Evolutionary conservation across 2,329 filamentous ascomycete genomes (phyloP), one percentile per base, ranked within the genome.

Genomic region (Fusarium protoensiforme): DNA sequence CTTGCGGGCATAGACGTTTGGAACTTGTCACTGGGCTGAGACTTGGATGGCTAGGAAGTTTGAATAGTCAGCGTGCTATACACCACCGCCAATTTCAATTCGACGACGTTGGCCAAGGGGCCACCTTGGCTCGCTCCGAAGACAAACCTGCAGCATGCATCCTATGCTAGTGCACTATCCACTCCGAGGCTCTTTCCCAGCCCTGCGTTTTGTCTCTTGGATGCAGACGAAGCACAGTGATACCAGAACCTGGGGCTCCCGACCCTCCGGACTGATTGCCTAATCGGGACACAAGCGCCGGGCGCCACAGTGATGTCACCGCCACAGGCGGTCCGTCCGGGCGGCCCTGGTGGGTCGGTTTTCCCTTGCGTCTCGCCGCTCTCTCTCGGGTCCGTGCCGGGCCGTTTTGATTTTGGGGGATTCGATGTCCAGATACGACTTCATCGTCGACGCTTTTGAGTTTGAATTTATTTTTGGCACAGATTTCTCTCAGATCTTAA

Each of bases 371-470:
- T 60, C 43, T 48, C 43, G 58, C 59, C 57, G 67, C 43, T 51
- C 60, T 58, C 54, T 57, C 27, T 69, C 73, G 66, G 75, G 63
- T 65, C 68, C 73, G 75, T 60, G 56, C 71, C 75, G 75, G 67
- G 66, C 65, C 54, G 63, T 51, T 57, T 29, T 39, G 60, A 18
- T 38, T 48, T 56, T 38, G 58, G 53, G 60, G 24, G 29, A 35
- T 65, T 33, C 46, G 41, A 41, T 72, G 59, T 53, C 41, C 56
- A 57, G 48, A 39, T 20, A 38, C 61, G 24, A 64, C 46, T 54
- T 39, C 41, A 53, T 69, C 39, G 39, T 66, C 53, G 38, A 62
- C 57, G 11, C n/a, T 41, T 43, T 29, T 27, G 36, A 35, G 48
- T 53, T 59, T 57, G n/a, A 22, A 48, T 20, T 69, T 74, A 69